These are phyloP conservation scores for Hemileia vastatrix DNA, from an alignment of 1,284 basidiomycete species.

Conservation along the genomic window DNA sequence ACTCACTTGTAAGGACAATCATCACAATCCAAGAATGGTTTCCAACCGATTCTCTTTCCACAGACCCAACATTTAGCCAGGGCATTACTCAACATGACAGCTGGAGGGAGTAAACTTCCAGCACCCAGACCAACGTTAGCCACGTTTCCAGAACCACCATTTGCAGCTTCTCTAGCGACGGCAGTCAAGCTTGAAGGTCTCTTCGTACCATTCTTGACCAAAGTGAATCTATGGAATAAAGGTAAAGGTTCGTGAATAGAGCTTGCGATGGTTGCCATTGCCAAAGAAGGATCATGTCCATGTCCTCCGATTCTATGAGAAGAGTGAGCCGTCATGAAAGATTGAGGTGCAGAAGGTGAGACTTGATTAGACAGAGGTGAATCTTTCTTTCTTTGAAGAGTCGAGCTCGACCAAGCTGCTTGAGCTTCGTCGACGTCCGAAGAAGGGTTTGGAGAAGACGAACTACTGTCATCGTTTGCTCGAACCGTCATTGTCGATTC, in stretches of 20 bases:
- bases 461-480: not conserved
- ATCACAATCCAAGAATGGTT: conserved; percentile 40
- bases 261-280: conserved; percentile 34
- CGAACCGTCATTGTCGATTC: conserved; percentile 29
- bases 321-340: conserved; percentile 34
- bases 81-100: conserved; percentile 37
- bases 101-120: conserved; percentile 34
- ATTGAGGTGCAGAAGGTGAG: conserved; percentile 9
- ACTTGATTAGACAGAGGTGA: not conserved
- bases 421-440: not conserved
- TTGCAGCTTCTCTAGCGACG: conserved; percentile 15
- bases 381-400: not conserved
- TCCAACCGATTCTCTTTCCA: conserved; percentile 36
- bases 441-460: not conserved
- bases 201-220: conserved; percentile 38
- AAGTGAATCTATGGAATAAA: conserved; percentile 36
- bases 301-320: not conserved
- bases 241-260: conserved; percentile 26
- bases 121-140: conserved; percentile 18
- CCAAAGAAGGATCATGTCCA: conserved; percentile 30
- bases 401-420: not conserved
- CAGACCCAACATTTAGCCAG: conserved; percentile 39
- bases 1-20: conserved; percentile 36
- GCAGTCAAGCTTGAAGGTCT: conserved; percentile 27
- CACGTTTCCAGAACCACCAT: conserved; percentile 22